Conservation (phyloP, 2,329 filamentous ascomycete species). For the Dryadomyces sulphureus region DNA sequence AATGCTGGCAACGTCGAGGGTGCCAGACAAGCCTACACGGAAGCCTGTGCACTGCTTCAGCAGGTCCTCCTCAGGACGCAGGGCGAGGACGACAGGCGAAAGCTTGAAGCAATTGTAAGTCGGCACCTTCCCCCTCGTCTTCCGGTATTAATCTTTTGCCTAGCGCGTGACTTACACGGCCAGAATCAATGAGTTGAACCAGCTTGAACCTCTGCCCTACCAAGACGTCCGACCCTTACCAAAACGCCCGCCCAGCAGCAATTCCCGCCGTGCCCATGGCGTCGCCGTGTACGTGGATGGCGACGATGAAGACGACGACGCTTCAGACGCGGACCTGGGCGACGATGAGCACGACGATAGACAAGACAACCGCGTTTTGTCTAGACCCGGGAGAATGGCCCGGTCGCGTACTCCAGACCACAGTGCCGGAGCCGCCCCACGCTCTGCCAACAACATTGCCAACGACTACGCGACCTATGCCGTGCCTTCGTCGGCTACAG, state of each 20-base stretch:
- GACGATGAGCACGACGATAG: constrained; percentile 14
- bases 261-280: constrained; percentile 8
- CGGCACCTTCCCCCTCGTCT: background rate
- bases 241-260: constrained; percentile 43
- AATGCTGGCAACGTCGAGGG: constrained; percentile 92
- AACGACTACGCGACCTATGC: constrained; percentile 15
- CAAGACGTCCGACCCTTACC: constrained; percentile 63
- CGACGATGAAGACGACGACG: constrained; percentile 16
- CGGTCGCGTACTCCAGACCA: background rate
- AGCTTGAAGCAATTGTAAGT: constrained; percentile 77
- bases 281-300: constrained; percentile 17
- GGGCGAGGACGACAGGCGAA: constrained; percentile 74
- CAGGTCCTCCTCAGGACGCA: constrained; percentile 77
- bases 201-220: constrained; percentile 42
- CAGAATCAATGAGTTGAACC: constrained; percentile 73
- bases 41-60: constrained; percentile 78
- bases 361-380: constrained; percentile 18
- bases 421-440: background rate
- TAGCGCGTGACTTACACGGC: constrained; percentile 81
- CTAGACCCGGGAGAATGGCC: no score
- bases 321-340: constrained; percentile 12
- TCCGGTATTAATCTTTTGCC: constrained; percentile 4
- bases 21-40: constrained; percentile 76
- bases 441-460: constrained; percentile 27
- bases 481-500: constrained; percentile 11